Base-by-base conservation (phyloP, 371 early-diverging fungal genomes). In the Mortierella sp. region DNA sequence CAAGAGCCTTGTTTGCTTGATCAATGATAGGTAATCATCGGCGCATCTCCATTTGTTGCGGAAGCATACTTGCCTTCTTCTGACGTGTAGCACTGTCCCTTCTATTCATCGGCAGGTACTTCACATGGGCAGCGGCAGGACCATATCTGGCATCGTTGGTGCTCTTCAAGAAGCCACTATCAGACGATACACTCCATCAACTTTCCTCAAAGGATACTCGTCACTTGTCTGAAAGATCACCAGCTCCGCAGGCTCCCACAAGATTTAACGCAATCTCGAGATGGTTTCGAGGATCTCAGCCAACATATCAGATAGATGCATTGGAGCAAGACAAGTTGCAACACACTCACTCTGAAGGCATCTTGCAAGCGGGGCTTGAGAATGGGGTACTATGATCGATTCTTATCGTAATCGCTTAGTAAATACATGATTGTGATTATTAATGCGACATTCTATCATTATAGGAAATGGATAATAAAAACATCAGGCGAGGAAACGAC, bases 1-100 rank as follows among this genome's bases (percentile, higher is more conserved):
- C 64, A 88, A 89, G 23, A 72, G 85, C 22, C 79, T 94, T 9
- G 91, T 95, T 12, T 86, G 94, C 62, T 86, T 90, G 34, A 86
- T 93, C 64, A 83, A 90, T 49, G 87, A 86, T 59, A 81, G 86
- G 64, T 92, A 62, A 7, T 54, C 35, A 22, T 35, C 31, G 56
- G 56, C 12, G 15, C 15, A 42, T 12, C 15, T n/a, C n/a, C n/a
- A n/a, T 12, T 42, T n/a, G 45, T 40, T 13, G 4, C 19, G 9
- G 31, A 19, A 29, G 26, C 55, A 2, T 34, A 17, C 31, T 19
- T 22, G n/a, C 57, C 34, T 34, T 57, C 34, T 28, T 34, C 12
- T 19, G n/a, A 35, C 32, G 0, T 22, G 8, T n/a, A 29, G 34
- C n/a, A 43, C 29, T 31, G n/a, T 2, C 45, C 8, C 19, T 40